Evolutionary conservation across 1,284 basidiomycete species (phyloP).

Genomic region (Ceratobasidium sp.): DNA sequence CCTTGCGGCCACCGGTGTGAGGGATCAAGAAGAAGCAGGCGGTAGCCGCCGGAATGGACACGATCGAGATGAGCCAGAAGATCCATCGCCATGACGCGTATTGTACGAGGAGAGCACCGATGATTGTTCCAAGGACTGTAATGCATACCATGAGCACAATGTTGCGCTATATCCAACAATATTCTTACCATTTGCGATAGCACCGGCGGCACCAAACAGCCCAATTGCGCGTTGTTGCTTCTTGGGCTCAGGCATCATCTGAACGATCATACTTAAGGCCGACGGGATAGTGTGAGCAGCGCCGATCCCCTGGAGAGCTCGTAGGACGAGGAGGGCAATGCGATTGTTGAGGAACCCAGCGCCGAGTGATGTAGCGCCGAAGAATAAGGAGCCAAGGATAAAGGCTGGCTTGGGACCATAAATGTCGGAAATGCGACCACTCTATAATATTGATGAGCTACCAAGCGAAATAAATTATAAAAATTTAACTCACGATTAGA

Average conservation of each 20-base stretch:
- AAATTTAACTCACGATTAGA: constrained; percentile 26
- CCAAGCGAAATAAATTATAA: not conserved
- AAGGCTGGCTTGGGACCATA: constrained; percentile 46
- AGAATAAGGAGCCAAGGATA: constrained; percentile 40
- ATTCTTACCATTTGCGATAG: constrained; percentile 61
- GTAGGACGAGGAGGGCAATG: constrained; percentile 45
- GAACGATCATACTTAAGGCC: constrained; percentile 63
- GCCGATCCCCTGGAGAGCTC: constrained; percentile 46
- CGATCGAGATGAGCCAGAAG: constrained; percentile 62
- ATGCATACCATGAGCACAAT: not conserved
- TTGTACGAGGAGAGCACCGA: constrained; percentile 58
- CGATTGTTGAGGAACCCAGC: constrained; percentile 44
- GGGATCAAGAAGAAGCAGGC: constrained; percentile 59
- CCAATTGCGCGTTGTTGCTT: constrained; percentile 65
- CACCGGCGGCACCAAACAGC: constrained; percentile 63
- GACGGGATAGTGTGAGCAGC: constrained; percentile 61
- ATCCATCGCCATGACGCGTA: constrained; percentile 63
- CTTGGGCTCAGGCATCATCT: constrained; percentile 62
- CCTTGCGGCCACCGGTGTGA: constrained; percentile 38
- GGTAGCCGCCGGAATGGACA: constrained; percentile 58
- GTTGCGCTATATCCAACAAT: not conserved
- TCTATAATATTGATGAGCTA: constrained; percentile 10
- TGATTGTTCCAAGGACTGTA: constrained; percentile 57
- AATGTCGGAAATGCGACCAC: constrained; percentile 48
- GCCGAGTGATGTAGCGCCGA: constrained; percentile 45